phyloP scores from a whole-genome alignment of 202 grass and related monocot species.

The Saccharum hybrid region DNA sequence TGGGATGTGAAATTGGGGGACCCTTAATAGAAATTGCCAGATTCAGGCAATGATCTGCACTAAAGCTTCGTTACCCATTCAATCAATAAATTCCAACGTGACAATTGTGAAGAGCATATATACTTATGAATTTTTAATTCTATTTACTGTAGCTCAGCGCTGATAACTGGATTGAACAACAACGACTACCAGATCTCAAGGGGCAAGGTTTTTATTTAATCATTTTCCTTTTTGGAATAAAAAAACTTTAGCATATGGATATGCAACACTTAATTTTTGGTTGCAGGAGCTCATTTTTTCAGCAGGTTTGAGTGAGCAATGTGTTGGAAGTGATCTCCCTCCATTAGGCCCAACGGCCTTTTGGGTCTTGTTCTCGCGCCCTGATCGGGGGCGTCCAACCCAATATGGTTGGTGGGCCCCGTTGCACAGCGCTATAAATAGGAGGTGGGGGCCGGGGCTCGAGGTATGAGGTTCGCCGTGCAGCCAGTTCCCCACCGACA shows the following conservation, averaged over 20 bases:
- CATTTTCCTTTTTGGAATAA: conserved; percentile 4
- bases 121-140: not conserved
- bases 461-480: too few relatives aligned
- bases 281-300: conserved; percentile 49
- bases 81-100: not conserved
- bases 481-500: too few relatives aligned
- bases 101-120: not conserved
- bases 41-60: conserved; percentile 55
- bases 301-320: conserved; percentile 56
- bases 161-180: conserved; percentile 69
- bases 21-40: conserved; percentile 64
- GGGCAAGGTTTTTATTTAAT: conserved; percentile 45
- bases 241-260: not conserved
- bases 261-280: not conserved
- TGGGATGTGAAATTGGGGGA: conserved; percentile 74
- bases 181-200: conserved; percentile 75
- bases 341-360: too few relatives aligned
- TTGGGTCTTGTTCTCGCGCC: too few relatives aligned
- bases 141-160: conserved; percentile 51
- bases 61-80: not conserved
- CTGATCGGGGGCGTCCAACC: too few relatives aligned
- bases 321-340: too few relatives aligned
- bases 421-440: too few relatives aligned
- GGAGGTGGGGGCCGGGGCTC: too few relatives aligned
- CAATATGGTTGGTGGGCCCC: too few relatives aligned